These are phyloP conservation scores for Clarkia xantiana DNA, from an alignment of 345 rosid genomes.

Conservation along the genomic window DNA sequence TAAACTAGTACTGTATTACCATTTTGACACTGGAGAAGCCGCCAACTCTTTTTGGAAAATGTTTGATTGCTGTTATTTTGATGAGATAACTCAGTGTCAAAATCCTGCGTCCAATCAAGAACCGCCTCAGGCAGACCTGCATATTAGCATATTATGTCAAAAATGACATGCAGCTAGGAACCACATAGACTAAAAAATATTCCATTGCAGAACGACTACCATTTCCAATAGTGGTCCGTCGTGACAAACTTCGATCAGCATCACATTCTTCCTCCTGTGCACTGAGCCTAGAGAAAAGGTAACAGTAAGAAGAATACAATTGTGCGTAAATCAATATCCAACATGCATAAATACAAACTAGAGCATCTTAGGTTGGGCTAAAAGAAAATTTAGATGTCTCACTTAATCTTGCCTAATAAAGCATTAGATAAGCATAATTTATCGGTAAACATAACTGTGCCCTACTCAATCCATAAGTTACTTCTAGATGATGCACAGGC, in stretches of 20 bases:
- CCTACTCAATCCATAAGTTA: too few relatives aligned
- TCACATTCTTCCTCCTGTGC: slow-evolving; percentile 83
- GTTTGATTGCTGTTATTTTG: slow-evolving; percentile 71
- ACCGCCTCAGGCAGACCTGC: slow-evolving; percentile 83
- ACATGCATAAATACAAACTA: too few relatives aligned
- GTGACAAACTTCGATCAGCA: slow-evolving; percentile 30
- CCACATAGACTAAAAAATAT: neutral
- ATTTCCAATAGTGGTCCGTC: slow-evolving; percentile 87
- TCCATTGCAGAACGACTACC: slow-evolving; percentile 23
- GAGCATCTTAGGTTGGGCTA: too few relatives aligned
- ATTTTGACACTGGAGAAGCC: slow-evolving; percentile 95
- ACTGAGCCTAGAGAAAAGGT: slow-evolving; percentile 12
- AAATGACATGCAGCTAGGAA: neutral
- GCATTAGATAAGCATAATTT: too few relatives aligned
- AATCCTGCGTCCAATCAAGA: slow-evolving; percentile 76
- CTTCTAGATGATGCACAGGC: too few relatives aligned
- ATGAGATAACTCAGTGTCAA: slow-evolving; percentile 54
- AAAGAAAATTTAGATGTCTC: too few relatives aligned
- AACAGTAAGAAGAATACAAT: too few relatives aligned
- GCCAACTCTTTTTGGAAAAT: slow-evolving; percentile 92
- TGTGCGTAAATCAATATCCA: too few relatives aligned
- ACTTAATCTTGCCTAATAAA: too few relatives aligned
- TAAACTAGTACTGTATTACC: slow-evolving; percentile 28
- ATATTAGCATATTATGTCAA: slow-evolving; percentile 9
- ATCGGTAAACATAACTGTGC: too few relatives aligned